Evolutionary conservation across 495 filamentous ascomycete genomes (phyloP).

Genomic region (Mytilinidion resinicola): DNA sequence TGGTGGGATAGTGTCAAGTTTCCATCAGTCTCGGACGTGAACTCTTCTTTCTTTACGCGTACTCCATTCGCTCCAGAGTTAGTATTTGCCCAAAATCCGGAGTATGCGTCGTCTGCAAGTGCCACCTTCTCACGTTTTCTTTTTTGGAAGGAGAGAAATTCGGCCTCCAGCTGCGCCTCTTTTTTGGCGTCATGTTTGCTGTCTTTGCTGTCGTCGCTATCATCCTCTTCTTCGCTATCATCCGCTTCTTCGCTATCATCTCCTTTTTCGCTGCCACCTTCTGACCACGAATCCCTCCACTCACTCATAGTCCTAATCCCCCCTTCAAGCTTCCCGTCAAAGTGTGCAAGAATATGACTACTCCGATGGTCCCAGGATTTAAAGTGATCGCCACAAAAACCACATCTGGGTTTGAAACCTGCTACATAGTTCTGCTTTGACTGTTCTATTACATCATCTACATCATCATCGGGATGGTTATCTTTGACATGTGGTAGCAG

Average conservation of each 20-base stretch:
- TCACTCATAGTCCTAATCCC: neutral
- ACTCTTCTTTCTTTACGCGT: too few relatives aligned
- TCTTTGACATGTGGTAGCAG: conserved; percentile 21
- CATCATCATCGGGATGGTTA: conserved; percentile 5
- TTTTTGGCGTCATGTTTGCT: too few relatives aligned
- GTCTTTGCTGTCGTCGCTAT: conserved; percentile 13
- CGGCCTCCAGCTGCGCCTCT: too few relatives aligned
- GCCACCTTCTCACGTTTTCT: too few relatives aligned
- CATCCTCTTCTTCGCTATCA: neutral
- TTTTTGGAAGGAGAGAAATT: too few relatives aligned
- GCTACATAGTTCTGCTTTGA: conserved; percentile 15
- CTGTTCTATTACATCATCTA: conserved; percentile 8
- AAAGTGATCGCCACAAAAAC: conserved; percentile 4
- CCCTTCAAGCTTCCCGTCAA: conserved; percentile 5
- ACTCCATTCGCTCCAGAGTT: too few relatives aligned
- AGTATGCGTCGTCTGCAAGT: too few relatives aligned
- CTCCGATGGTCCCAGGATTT: conserved; percentile 18
- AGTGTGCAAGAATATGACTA: conserved; percentile 20
- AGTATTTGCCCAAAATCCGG: too few relatives aligned
- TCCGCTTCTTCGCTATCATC: conserved; percentile 4
- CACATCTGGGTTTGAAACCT: conserved; percentile 13
- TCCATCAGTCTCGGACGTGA: too few relatives aligned
- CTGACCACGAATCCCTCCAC: neutral
- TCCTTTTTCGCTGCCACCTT: conserved; percentile 1
- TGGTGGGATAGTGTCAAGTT: too few relatives aligned